Base-by-base conservation (phyloP, 108 stramenopile genomes). In the Bacterosira constricta region DNA sequence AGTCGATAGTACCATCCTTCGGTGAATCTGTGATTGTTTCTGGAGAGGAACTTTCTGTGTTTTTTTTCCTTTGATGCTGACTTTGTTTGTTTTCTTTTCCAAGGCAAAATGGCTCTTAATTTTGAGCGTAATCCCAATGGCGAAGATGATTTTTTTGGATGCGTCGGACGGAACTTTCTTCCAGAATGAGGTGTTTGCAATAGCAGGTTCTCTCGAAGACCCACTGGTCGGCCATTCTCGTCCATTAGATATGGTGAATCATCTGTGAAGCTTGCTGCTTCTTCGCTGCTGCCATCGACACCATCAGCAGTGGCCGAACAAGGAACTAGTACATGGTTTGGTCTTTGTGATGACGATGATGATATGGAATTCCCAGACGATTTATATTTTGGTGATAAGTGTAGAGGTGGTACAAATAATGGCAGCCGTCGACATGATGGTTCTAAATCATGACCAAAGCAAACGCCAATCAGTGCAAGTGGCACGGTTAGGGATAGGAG, bases 1-100 rank as follows among this genome's bases (percentile, higher is more conserved):
- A 95, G 61, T 30, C 94, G 87, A 65, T 92, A 91, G 71, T 93
- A 95, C 94, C 94, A 95, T 23, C 94, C 94, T 75, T 95, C 94
- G 49, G 89, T 86, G 77, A 90, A 92, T 52, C 77, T 73, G 41
- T 79, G 69, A 44, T 81, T 70, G 65, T 34, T 84, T 50, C 39
- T 86, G 8, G 61, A 27, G 54, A 51, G 58, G 15, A 78, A 35
- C 50, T 31, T 61, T 27, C 53, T 51, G 42, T 32, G 36, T 38
- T 15, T 47, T 27, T 56, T 56, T 5, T 15, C 3, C 29, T 12
- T 56, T 36, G 35, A 34, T 36, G 60, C 6, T 37, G 18, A 29
- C 15, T 58, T 7, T 6, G 3, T 13, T n/a, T 68, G 5, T 46
- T 21, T 31, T 38, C 37, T 38, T 58, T 10, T 13, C 21, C 39